Base-by-base conservation (phyloP, 192 early-diverging fungal genomes). In the Endogone sp. region DNA sequence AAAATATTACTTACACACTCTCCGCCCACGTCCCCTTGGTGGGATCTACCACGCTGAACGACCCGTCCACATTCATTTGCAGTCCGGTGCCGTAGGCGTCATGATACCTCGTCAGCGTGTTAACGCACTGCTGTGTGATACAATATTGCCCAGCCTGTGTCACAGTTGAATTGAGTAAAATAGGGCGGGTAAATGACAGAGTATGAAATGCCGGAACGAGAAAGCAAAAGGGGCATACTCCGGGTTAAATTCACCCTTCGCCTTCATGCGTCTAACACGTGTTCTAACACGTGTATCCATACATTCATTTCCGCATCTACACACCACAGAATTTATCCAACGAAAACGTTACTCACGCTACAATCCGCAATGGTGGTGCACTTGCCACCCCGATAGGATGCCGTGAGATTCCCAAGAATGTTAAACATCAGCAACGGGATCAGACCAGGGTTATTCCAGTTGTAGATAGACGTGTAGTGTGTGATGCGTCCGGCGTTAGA, bases 51-150 rank as follows among this genome's bases (percentile, higher is more conserved):
- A 86, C 79, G 29, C 44, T 67, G 24, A 72, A 71, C 3, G 56
- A 23, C 3, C 70, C 78, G 2, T 78, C 59, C 49, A 79, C 73
- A 60, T 76, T 60, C 62, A 76, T 76, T 10, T 63, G 63, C 60
- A 86, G 66, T 24, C 85, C 85, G 30, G 69, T 64, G 13, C 85
- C 85, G 68, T 79, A 86, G 1, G 85, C 75, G 23, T 84, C 79
- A 68, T 86, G 82, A 32, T 82, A 86, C 10, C 76, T 66, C n/a
- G 85, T 86, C 59, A 84, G 64, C 6, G 81, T 78, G 16, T 56
- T 60, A 29, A 81, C 67, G 59, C 85, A 86, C 23, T 78, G 65
- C 25, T 73, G 32, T 3, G 68, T 69, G 4, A 81, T 73, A 56
- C 85, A 86, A 49, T 74, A 77, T 67, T 86, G 76, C 2, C 71